Conservation (phyloP, 2,329 filamentous ascomycete species). For the Colletotrichum salicis region DNA sequence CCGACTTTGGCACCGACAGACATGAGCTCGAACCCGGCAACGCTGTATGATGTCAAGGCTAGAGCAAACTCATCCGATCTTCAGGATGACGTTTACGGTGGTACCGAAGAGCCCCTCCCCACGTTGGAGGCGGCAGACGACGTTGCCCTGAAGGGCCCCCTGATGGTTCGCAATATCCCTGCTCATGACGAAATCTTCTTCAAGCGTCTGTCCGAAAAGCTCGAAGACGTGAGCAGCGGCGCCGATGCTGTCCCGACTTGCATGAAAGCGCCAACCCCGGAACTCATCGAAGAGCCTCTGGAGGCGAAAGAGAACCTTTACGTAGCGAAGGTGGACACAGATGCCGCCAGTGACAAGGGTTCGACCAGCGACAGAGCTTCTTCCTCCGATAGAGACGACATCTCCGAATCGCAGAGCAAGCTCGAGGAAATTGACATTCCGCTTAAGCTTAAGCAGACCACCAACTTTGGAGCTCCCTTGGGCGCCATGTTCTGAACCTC, state of each 20-base stretch:
- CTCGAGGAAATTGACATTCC: conserved; percentile 55
- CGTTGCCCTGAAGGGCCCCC: conserved; percentile 59
- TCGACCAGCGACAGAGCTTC: conserved; percentile 18
- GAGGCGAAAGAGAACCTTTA: conserved; percentile 31
- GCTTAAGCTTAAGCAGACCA: conserved; percentile 56
- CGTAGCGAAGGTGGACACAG: conserved; percentile 12
- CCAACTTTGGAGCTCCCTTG: conserved; percentile 43
- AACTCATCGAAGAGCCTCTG: conserved; percentile 25
- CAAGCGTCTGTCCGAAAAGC: conserved; percentile 59
- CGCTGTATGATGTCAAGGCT: conserved; percentile 28
- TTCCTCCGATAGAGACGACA: conserved; percentile 39
- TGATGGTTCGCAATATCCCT: conserved; percentile 66
- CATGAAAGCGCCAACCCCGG: conserved; percentile 48
- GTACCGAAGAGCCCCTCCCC: conserved; percentile 40
- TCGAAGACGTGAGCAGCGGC: conserved; percentile 60
- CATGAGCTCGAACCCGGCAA: conserved; percentile 29
- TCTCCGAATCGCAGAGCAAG: conserved; percentile 39
- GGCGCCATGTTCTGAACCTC: conserved; percentile 32
- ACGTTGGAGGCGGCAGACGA: conserved; percentile 56
- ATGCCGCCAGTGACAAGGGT: conserved; percentile 26
- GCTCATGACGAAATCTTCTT: conserved; percentile 67
- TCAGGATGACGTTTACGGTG: conserved; percentile 20
- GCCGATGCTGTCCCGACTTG: conserved; percentile 59
- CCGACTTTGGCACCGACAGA: conserved; percentile 41
- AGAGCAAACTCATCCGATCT: conserved; percentile 30